A percentile compares a stretch with the other conserved stretches of the same genome.
phyloP scores from a whole-genome alignment of 306 rosid species.

The Gillenia trifoliata region DNA sequence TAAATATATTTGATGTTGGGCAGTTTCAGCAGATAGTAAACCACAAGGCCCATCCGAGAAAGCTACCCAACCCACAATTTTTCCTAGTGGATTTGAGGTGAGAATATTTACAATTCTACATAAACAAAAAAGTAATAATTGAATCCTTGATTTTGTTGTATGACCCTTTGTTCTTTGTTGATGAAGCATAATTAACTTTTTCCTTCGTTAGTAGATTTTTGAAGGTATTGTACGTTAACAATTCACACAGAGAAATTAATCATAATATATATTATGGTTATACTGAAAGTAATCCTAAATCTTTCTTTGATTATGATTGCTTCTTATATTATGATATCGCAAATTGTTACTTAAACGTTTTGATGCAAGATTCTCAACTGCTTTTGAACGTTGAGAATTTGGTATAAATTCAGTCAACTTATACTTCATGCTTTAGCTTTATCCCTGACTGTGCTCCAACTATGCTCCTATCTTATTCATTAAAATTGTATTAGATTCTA shows the following conservation, averaged over 20 bases:
- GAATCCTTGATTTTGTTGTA: background rate
- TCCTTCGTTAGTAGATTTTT: background rate
- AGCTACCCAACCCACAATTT: conserved; percentile 45
- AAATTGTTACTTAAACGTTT: too few species aligned
- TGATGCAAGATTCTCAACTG: too few species aligned
- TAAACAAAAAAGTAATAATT: background rate
- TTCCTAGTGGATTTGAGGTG: conserved; percentile 95
- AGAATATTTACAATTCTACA: conserved; percentile 9
- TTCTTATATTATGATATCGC: too few species aligned
- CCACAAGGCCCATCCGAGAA: conserved; percentile 42
- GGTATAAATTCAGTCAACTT: background rate
- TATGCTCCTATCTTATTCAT: background rate
- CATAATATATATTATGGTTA: background rate
- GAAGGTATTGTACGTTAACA: background rate
- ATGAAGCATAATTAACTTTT: background rate
- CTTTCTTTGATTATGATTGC: background rate
- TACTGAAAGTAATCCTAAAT: background rate
- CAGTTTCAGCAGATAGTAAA: conserved; percentile 43
- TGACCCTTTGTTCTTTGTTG: background rate
- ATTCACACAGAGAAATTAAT: background rate
- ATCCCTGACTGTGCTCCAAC: background rate
- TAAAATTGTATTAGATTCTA: background rate
- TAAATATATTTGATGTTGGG: conserved; percentile 16
- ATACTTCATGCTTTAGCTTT: background rate
- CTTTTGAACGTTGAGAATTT: too few species aligned